phyloP scores from a whole-genome alignment of 1,284 basidiomycete species.

The Amylostereum areolatum region DNA sequence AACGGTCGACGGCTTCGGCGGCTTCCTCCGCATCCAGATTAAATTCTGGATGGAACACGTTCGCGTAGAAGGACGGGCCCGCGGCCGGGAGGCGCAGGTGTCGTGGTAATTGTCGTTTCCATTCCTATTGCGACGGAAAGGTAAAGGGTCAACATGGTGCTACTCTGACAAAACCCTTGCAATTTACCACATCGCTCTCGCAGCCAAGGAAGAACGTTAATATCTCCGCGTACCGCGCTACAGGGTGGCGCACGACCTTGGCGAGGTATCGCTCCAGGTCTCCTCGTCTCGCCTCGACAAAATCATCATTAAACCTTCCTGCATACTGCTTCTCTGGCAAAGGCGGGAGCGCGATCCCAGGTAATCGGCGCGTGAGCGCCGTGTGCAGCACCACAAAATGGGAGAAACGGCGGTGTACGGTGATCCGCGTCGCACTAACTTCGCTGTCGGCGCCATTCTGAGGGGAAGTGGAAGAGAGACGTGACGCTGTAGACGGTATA shows the following conservation, averaged over 20 bases:
- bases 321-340: slow-evolving; percentile 81
- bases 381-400: slow-evolving; percentile 79
- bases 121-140: slow-evolving; percentile 45
- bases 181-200: slow-evolving; percentile 61
- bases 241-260: slow-evolving; percentile 69
- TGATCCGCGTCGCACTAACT: slow-evolving; percentile 39
- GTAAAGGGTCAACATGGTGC: neutral
- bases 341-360: slow-evolving; percentile 74
- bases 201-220: slow-evolving; percentile 78
- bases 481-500: slow-evolving; percentile 76
- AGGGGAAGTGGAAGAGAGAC: slow-evolving; percentile 51
- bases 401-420: slow-evolving; percentile 76
- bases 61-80: slow-evolving; percentile 69
- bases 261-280: slow-evolving; percentile 77
- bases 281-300: slow-evolving; percentile 75
- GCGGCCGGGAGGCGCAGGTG: slow-evolving; percentile 55
- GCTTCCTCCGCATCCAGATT: slow-evolving; percentile 74
- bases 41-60: slow-evolving; percentile 79
- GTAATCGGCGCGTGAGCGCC: slow-evolving; percentile 57
- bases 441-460: slow-evolving; percentile 21
- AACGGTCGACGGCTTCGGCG: slow-evolving; percentile 48
- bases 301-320: slow-evolving; percentile 72
- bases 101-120: slow-evolving; percentile 59
- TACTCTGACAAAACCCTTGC: neutral
- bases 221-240: slow-evolving; percentile 73